These are phyloP conservation scores for Angomonas ambiguus DNA, from an alignment of 208 protist species.

Conservation along the genomic window DNA sequence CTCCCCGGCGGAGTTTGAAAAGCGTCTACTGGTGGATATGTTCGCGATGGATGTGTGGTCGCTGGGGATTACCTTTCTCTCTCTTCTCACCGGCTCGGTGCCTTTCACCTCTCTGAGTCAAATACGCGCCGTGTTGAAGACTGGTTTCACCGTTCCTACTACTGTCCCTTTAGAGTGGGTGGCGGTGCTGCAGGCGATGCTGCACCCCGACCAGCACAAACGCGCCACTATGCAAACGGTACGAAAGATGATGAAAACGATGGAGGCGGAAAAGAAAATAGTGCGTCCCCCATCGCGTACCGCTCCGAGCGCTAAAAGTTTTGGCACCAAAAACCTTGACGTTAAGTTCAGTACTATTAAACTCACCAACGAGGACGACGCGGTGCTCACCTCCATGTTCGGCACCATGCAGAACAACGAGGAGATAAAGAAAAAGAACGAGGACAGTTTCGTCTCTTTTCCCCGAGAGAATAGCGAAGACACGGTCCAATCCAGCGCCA, in stretches of 20 bases:
- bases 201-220: neutral
- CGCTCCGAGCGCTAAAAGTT: neutral
- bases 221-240: neutral
- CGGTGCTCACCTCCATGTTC: neutral
- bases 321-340: neutral
- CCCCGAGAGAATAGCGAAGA: neutral
- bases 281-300: neutral
- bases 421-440: neutral
- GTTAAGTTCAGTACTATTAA: neutral
- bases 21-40: neutral
- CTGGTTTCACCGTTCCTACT: neutral
- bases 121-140: neutral
- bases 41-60: slow-evolving; percentile 9
- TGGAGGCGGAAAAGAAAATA: neutral
- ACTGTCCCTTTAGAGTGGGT: neutral
- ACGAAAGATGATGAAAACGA: neutral
- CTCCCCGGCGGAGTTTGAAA: slow-evolving; percentile 19
- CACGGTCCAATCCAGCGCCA: neutral
- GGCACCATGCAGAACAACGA: slow-evolving; percentile 1
- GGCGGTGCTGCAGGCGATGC: slow-evolving; percentile 1
- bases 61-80: slow-evolving; percentile 3
- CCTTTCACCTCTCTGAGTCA: slow-evolving; percentile 5
- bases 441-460: neutral
- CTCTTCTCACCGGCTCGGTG: slow-evolving; percentile 2
- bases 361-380: neutral